Base-by-base conservation (phyloP, 805 yeast genomes). In the Dipodascus albidus region DNA sequence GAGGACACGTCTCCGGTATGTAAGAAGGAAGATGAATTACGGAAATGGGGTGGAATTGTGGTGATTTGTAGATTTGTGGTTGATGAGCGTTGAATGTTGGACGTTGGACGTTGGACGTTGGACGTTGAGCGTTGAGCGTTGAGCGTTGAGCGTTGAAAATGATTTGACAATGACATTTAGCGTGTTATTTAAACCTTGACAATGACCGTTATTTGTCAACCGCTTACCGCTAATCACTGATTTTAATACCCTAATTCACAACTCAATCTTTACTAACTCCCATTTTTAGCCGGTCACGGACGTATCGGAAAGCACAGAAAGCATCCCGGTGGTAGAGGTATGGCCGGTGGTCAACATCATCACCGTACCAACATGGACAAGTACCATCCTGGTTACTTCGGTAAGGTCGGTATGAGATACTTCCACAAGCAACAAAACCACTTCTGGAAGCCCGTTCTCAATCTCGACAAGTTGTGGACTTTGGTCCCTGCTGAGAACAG, bases 241-340 rank as follows among this genome's bases (percentile, higher is more conserved):
- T 38, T 48, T 20, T 51, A 19, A 51, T 53, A 35, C 21, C 41
- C 31, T 42, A 22, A 33, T 23, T 21, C 38, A 19, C n/a, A n/a
- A n/a, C n/a, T n/a, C n/a, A n/a, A n/a, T n/a, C n/a, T n/a, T n/a
- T 22, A 20, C 44, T 54, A 67, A 53, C 55, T 51, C 53, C 51
- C n/a, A 22, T 14, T 23, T 23, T n/a, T 70, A 86, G 98, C 98
- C 95, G 99, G 99, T 87, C 84, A 91, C 78, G 99, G 99, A 87
- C 95, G 99, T 84, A 80, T 93, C 78, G 99, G 99, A 80, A 93
- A 93, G 86, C 99, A 93, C 95, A 90, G 99, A 89, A 93, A 93
- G 96, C 93, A 87, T 72, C 97, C 99, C 66, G 99, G 99, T 93
- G 99, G 99, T 81, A 90, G 98, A 81, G 99, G 99, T 93, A 91